Conservation (phyloP, 2,329 filamentous ascomycete genomes). For the Cercospora sp. region DNA sequence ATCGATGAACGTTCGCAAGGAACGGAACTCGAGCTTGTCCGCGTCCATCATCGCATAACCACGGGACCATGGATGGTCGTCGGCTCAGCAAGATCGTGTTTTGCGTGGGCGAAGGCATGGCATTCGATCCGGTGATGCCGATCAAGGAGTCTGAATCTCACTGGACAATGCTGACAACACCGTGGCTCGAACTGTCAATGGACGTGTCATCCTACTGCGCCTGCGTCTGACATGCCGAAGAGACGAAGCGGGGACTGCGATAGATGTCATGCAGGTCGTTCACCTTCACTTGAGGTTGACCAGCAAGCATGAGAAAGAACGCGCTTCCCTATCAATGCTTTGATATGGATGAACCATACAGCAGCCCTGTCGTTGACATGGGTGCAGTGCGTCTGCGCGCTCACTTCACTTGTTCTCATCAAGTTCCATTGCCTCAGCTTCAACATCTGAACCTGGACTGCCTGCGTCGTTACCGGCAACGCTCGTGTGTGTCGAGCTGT, state of each 20-base stretch:
- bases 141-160: neutral
- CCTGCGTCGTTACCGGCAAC: conserved; percentile 6
- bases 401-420: conserved; percentile 20
- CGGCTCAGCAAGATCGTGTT: neutral
- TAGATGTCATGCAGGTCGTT: neutral
- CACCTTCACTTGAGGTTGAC: neutral
- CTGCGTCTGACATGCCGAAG: neutral
- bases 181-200: neutral
- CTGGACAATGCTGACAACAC: neutral
- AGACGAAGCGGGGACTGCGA: neutral
- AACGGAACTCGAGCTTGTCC: neutral
- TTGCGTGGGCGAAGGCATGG: neutral
- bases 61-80: neutral
- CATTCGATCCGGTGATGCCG: neutral
- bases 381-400: neutral
- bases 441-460: neutral
- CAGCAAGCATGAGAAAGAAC: neutral
- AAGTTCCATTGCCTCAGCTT: conserved; percentile 22
- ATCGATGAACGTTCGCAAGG: neutral
- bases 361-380: neutral
- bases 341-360: neutral
- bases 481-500: conserved; percentile 14
- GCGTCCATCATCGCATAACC: neutral
- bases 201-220: neutral
- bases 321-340: neutral